Conservation (phyloP, 2,329 filamentous ascomycete genomes). For the Botryosphaeria dothidea region DNA sequence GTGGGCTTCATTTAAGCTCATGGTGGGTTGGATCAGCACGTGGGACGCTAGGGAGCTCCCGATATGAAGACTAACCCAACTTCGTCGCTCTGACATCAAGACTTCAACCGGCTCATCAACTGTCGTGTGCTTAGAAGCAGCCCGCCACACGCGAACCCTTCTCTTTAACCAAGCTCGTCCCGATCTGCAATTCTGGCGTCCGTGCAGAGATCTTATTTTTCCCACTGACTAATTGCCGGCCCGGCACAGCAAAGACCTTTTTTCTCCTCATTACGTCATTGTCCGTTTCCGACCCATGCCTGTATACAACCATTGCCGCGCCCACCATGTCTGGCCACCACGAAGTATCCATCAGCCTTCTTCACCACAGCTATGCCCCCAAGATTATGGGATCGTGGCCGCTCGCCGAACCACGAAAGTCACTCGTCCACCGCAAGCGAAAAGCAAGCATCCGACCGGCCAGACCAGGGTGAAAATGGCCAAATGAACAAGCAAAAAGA, state of each 20-base stretch:
- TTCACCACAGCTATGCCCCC: not conserved
- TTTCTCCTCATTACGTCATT: not conserved
- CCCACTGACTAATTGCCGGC: no score
- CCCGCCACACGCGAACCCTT: not conserved
- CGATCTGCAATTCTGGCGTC: not conserved
- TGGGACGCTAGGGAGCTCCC: not conserved
- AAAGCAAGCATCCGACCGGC: not conserved
- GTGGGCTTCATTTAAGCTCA: not conserved
- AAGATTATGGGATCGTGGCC: not conserved
- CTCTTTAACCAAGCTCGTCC: not conserved
- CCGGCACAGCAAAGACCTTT: not conserved
- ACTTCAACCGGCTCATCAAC: not conserved
- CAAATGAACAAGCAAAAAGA: not conserved
- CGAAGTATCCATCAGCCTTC: no score
- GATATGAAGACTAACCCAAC: not conserved
- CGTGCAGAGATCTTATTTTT: not conserved
- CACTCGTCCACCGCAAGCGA: not conserved
- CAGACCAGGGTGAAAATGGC: not conserved
- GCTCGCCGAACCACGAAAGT: not conserved
- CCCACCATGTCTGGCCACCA: not conserved
- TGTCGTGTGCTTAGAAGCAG: not conserved
- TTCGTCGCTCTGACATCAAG: conserved; percentile 1
- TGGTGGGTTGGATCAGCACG: not conserved
- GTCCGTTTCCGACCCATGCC: not conserved
- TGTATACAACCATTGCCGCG: not conserved